phyloP scores from a whole-genome alignment of 2,329 filamentous ascomycete genomes.

The Microcyclospora tardicrescens region DNA sequence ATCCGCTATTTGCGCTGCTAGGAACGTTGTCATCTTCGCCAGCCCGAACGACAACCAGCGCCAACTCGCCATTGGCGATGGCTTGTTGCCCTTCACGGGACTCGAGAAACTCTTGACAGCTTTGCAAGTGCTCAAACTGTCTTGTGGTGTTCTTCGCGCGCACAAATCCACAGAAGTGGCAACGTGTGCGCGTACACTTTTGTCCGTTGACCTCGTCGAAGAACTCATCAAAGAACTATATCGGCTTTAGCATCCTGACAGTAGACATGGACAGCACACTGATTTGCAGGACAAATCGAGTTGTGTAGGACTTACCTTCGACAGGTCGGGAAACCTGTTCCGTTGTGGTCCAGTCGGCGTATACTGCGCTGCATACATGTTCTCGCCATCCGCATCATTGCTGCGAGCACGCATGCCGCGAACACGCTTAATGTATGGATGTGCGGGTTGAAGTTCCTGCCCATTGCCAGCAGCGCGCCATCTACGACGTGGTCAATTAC shows the following conservation, averaged over 20 bases:
- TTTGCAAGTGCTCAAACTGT: slow-evolving; percentile 37
- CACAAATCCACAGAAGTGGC: slow-evolving; percentile 36
- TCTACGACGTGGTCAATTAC: neutral
- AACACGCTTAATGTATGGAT: slow-evolving; percentile 19
- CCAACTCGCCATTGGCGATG: slow-evolving; percentile 15
- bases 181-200: slow-evolving; percentile 38
- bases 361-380: slow-evolving; percentile 4
- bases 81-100: slow-evolving; percentile 32
- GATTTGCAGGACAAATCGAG: too few relatives aligned
- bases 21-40: slow-evolving; percentile 6
- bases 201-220: slow-evolving; percentile 13
- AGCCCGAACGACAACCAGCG: neutral
- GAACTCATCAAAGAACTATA: slow-evolving; percentile 19
- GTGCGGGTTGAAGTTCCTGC: slow-evolving; percentile 20
- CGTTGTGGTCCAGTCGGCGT: neutral
- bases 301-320: neutral
- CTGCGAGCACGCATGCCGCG: neutral
- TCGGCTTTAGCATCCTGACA: too few relatives aligned
- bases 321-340: slow-evolving; percentile 1
- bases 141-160: slow-evolving; percentile 39
- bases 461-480: slow-evolving; percentile 22
- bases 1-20: slow-evolving; percentile 6
- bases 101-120: slow-evolving; percentile 31
- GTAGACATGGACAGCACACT: too few relatives aligned
- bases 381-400: neutral